Conservation (phyloP, 208 protist genomes). For the Trypanosoma vivax region DNA sequence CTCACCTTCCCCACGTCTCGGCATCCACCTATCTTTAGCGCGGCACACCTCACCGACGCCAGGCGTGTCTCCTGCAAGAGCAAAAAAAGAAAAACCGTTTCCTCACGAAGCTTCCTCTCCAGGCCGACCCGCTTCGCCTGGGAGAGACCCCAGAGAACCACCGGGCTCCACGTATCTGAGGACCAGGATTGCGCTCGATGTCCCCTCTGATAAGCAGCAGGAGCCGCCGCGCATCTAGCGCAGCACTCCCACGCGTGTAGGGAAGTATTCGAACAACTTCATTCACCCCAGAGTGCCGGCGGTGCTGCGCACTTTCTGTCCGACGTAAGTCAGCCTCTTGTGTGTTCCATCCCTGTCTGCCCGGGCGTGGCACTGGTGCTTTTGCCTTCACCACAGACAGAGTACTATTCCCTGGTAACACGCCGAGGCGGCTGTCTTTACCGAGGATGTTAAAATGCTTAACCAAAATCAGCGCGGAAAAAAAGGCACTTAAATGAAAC, state of each 20-base stretch:
- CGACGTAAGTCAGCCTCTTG: not conserved
- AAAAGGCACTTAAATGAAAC: too few relatives aligned
- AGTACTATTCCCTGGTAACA: conserved; percentile 4
- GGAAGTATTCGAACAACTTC: too few relatives aligned
- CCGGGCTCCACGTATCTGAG: not conserved
- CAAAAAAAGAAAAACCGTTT: conserved; percentile 5
- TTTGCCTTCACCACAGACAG: conserved; percentile 6
- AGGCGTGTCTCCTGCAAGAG: too few relatives aligned
- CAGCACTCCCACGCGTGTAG: not conserved
- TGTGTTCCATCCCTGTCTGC: not conserved
- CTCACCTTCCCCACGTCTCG: conserved; percentile 1
- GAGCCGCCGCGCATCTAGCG: not conserved
- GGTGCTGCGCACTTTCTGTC: not conserved
- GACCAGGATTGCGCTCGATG: not conserved
- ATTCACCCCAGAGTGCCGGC: too few relatives aligned
- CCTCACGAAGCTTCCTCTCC: not conserved
- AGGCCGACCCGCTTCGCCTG: conserved; percentile 5
- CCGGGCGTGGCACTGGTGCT: not conserved
- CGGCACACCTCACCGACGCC: too few relatives aligned
- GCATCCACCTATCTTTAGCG: too few relatives aligned
- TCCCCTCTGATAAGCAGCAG: conserved; percentile 2
- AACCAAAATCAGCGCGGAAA: too few relatives aligned
- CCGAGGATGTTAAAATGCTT: too few relatives aligned
- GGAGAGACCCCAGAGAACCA: too few relatives aligned
- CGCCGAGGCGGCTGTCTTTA: conserved; percentile 3